Base-by-base conservation (phyloP, 257 asterid genomes). In the Avicennia marina region DNA sequence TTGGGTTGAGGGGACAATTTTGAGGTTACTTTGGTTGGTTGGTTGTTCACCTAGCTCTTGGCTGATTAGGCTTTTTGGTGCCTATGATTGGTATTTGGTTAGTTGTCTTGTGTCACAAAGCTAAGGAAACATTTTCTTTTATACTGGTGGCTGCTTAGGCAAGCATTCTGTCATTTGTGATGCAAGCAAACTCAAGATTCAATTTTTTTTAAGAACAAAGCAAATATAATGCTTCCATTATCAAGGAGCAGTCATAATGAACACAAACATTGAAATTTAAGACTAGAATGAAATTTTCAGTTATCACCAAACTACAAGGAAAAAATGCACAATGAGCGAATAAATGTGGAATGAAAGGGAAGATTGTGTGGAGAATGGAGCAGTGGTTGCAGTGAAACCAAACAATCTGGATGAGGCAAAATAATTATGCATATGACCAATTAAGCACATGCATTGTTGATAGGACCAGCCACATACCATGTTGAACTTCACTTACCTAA, bases 1-100 rank as follows among this genome's bases (percentile, higher is more conserved):
- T n/a, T n/a, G n/a, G n/a, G n/a, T n/a, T n/a, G n/a, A n/a, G n/a
- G n/a, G n/a, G n/a, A n/a, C n/a, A n/a, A n/a, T n/a, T n/a, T n/a
- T n/a, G n/a, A n/a, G n/a, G n/a, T n/a, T n/a, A n/a, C n/a, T n/a
- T 29, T 29, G 62, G 16, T 63, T 59, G 48, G 58, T 43, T 53
- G 33, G 21, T 61, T 64, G 63, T 46, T 55, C 25, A 47, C 33
- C 13, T 34, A 53, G 45, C 66, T 65, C 49, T 47, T 47, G 21
- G 59, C 11, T 62, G 36, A 63, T 60, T 65, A 63, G 69, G 44
- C 75, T 65, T 73, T 39, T 11, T 71, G 52, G 58, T 56, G 65
- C 85, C 75, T 87, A 77, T 85, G 79, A 80, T 82, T 67, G 63
- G 43, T 63, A 74, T 76, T 29, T 76, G 80, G 81, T 82, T 74